Evolutionary conservation across 352 stramenopile species (phyloP), one percentile per base, ranked within the genome.

Genomic region (Globisporangium irregulare): DNA sequence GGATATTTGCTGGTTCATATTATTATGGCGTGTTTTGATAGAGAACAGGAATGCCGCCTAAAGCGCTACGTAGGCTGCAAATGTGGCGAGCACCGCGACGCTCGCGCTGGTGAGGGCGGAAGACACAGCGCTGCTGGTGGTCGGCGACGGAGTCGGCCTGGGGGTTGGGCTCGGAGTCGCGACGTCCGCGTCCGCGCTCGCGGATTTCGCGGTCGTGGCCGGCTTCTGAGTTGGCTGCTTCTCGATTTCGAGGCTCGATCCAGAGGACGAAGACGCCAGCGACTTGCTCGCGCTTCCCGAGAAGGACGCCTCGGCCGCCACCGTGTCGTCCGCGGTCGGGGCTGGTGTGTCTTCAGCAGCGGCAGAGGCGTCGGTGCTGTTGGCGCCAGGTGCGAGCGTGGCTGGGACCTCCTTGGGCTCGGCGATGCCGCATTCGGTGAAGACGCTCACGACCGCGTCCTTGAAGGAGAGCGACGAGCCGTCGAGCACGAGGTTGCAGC

Each of bases 1-100:
- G n/a, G n/a, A 15, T 57, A 91, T 64, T 94, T 59, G 69, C 53
- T 60, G 56, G 56, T 61, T 61, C 56, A 61, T 61, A 61, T 54
- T 63, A 50, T 10, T 48, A 18, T 9, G 14, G 38, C 18, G 22
- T 34, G 12, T 22, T 14, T 36, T 53, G n/a, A 20, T 25, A 18
- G 22, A 63, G 22, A 36, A 50, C 24, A 36, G 12, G 7, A 27
- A 7, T 3, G 18, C 8, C 1, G 14, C 6, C 43, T 43, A 68
- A 53, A 54, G 32, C 62, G 46, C 22, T 24, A 24, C 34, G 20
- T 38, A 69, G 14, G 55, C 25, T 55, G 41, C 54, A 18, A 64
- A n/a, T 9, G 41, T 32, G 18, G 29, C 41, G 25, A 64, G 4
- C 22, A 48, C 18, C n/a, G 41, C 57, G 38, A 69, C 18, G 4